A percentile compares a stretch with the other conserved stretches of the same genome.
Evolutionary conservation across 768 basidiomycete genomes (phyloP).

Genomic region (Crassisporium funariophilum): DNA sequence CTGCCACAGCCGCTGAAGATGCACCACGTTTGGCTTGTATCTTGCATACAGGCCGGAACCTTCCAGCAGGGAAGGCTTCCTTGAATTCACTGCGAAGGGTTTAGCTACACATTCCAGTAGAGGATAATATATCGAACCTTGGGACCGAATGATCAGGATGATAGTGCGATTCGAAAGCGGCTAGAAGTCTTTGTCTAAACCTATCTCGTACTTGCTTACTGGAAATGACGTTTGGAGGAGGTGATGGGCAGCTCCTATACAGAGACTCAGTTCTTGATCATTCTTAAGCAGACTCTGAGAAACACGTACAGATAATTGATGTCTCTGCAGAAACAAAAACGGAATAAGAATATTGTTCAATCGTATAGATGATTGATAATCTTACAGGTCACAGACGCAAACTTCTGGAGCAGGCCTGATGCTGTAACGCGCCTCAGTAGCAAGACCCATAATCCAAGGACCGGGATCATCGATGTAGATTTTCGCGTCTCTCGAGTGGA

Average conservation of each 20-base stretch:
- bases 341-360: background rate
- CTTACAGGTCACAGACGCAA: constrained; percentile 84
- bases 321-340: constrained; percentile 48
- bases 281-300: background rate
- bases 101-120: too few relatives aligned
- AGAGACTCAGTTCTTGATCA: constrained; percentile 10
- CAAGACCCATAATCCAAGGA: constrained; percentile 92
- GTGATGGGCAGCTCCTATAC: constrained; percentile 72
- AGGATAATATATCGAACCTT: too few relatives aligned
- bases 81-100: constrained; percentile 77
- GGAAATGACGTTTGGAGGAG: constrained; percentile 75
- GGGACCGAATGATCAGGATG: constrained; percentile 88
- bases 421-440: constrained; percentile 82
- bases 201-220: constrained; percentile 79
- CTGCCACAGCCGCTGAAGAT: constrained; percentile 80
- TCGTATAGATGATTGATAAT: constrained; percentile 12
- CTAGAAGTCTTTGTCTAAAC: constrained; percentile 70
- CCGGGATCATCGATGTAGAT: constrained; percentile 96
- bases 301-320: constrained; percentile 72
- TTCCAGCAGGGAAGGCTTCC: constrained; percentile 90
- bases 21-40: constrained; percentile 84
- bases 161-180: constrained; percentile 84
- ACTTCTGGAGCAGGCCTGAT: constrained; percentile 78
- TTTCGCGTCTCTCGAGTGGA: constrained; percentile 87
- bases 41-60: constrained; percentile 89